phyloP scores from a whole-genome alignment of 495 filamentous ascomycete species.

The Wilcoxina mikolae region DNA sequence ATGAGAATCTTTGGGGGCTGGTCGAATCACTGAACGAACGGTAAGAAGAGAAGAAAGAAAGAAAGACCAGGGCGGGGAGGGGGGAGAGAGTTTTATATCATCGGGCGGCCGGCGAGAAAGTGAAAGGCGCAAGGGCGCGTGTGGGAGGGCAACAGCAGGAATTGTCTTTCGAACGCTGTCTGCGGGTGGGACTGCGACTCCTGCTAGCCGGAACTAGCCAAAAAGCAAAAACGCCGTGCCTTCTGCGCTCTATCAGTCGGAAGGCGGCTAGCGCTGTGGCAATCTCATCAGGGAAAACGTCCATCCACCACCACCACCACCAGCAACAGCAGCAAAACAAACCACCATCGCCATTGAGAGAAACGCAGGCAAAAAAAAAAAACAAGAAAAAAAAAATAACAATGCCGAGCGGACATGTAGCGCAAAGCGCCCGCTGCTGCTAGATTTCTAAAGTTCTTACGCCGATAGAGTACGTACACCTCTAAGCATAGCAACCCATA shows the following conservation, averaged over 20 bases:
- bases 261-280: not conserved
- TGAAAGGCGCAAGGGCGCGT: not conserved
- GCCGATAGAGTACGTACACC: too few relatives aligned
- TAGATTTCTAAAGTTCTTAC: too few relatives aligned
- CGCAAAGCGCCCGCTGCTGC: too few relatives aligned
- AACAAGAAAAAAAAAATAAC: conserved; percentile 4
- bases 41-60: conserved; percentile 16
- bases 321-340: not conserved
- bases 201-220: too few relatives aligned
- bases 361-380: conserved; percentile 12
- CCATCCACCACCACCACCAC: not conserved
- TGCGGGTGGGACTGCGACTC: too few relatives aligned
- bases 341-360: conserved; percentile 12
- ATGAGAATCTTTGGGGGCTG: conserved; percentile 25
- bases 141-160: too few relatives aligned
- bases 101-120: not conserved
- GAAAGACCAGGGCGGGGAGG: conserved; percentile 19
- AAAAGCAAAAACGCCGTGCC: too few relatives aligned
- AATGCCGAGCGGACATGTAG: conserved; percentile 2
- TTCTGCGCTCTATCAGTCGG: not conserved
- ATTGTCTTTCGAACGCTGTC: too few relatives aligned
- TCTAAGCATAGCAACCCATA: too few relatives aligned
- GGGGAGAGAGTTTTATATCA: conserved; percentile 23
- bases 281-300: not conserved
- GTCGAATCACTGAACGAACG: conserved; percentile 27